A percentile compares a stretch with the other conserved stretches of the same genome.
These are phyloP conservation scores for Dendrobium catenatum DNA, from an alignment of 106 monocot species.

Conservation along the genomic window DNA sequence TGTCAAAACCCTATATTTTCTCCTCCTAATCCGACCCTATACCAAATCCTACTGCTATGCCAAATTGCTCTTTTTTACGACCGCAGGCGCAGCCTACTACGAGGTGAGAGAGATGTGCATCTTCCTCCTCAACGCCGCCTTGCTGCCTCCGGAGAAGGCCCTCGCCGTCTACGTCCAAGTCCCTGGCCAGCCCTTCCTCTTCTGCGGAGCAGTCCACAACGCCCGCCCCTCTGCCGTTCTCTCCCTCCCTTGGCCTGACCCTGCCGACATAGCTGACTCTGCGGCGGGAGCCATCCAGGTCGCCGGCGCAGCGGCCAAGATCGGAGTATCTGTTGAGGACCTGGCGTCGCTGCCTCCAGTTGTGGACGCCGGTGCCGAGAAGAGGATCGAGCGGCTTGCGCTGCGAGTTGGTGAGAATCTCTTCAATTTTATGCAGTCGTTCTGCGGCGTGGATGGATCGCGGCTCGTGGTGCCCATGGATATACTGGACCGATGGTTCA, in stretches of 20 bases:
- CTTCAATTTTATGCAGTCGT: slow-evolving; percentile 95
- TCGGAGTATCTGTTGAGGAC: slow-evolving; percentile 88
- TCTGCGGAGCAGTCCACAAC: slow-evolving; percentile 64
- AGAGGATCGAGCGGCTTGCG: slow-evolving; percentile 57
- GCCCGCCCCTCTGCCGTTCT: slow-evolving; percentile 79
- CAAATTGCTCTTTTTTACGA: background rate
- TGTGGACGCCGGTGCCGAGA: slow-evolving; percentile 55
- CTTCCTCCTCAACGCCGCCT: slow-evolving; percentile 52
- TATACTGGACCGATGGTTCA: slow-evolving; percentile 90
- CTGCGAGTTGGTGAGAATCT: slow-evolving; percentile 80
- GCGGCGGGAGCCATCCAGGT: background rate
- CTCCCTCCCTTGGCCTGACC: slow-evolving; percentile 80
- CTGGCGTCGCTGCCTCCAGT: slow-evolving; percentile 64
- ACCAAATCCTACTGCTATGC: background rate
- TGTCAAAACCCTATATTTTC: too few species aligned
- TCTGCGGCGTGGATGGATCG: slow-evolving; percentile 80
- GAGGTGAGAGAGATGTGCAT: slow-evolving; percentile 54
- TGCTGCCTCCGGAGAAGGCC: slow-evolving; percentile 67
- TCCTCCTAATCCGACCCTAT: background rate
- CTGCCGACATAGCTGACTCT: slow-evolving; percentile 15
- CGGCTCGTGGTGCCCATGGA: slow-evolving; percentile 83
- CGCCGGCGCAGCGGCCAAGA: slow-evolving; percentile 28
- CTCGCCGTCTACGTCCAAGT: slow-evolving; percentile 75
- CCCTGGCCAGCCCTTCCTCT: slow-evolving; percentile 47
- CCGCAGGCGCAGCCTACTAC: slow-evolving; percentile 39